Conservation (phyloP, 2,329 filamentous ascomycete genomes). For the Lojkania enalia region DNA sequence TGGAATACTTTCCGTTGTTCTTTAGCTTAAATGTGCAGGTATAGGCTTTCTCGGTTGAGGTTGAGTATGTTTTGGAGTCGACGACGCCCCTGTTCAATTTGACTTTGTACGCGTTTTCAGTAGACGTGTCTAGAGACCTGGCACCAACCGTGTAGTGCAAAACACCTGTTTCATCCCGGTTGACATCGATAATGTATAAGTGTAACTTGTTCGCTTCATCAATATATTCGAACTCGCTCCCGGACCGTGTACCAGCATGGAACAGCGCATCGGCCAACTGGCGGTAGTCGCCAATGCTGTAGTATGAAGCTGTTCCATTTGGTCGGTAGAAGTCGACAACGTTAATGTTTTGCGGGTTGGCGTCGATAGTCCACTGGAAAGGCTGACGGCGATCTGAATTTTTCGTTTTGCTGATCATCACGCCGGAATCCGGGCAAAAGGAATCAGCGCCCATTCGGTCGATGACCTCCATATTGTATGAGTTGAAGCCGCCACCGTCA, state of each 20-base stretch:
- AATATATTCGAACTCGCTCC: constrained; percentile 54
- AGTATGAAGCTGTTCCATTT: constrained; percentile 52
- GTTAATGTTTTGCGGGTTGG: constrained; percentile 57
- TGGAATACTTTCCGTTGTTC: constrained; percentile 49
- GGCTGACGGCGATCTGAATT: constrained; percentile 47
- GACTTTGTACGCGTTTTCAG: constrained; percentile 41
- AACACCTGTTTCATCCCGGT: constrained; percentile 48
- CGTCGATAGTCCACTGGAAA: constrained; percentile 60
- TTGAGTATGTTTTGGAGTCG: constrained; percentile 17
- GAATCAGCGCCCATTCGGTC: constrained; percentile 59
- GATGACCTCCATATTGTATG: constrained; percentile 58
- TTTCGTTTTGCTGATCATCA: constrained; percentile 60
- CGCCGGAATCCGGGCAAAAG: constrained; percentile 57
- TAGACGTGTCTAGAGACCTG: constrained; percentile 47
- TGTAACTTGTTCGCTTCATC: constrained; percentile 55
- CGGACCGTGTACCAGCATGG: constrained; percentile 57
- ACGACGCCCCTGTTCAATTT: constrained; percentile 45
- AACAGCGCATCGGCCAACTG: constrained; percentile 59
- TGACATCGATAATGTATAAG: constrained; percentile 54
- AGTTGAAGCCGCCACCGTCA: constrained; percentile 56
- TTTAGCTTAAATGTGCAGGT: constrained; percentile 54
- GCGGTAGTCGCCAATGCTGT: constrained; percentile 58
- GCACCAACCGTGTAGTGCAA: constrained; percentile 56
- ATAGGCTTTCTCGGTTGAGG: constrained; percentile 38
- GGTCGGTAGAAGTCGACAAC: constrained; percentile 56